phyloP scores from a whole-genome alignment of 2,329 filamentous ascomycete species.

The Fusarium sp. region DNA sequence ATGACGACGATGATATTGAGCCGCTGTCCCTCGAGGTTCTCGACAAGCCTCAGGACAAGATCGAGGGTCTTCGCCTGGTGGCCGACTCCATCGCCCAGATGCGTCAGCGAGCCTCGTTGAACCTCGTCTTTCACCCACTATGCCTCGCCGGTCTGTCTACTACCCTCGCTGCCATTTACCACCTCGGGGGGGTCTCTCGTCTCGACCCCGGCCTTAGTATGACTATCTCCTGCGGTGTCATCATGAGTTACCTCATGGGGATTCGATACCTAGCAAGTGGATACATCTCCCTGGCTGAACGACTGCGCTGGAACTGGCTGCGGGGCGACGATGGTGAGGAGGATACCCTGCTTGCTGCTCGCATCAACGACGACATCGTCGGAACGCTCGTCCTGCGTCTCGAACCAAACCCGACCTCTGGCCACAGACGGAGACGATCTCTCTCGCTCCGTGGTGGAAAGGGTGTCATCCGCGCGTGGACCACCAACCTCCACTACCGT shows the following conservation, averaged over 20 bases:
- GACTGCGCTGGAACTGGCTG: slow-evolving; percentile 72
- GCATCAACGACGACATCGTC: slow-evolving; percentile 76
- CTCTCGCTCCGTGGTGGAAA: slow-evolving; percentile 67
- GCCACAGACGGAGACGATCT: slow-evolving; percentile 51
- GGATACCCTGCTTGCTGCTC: slow-evolving; percentile 74
- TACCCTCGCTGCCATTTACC: slow-evolving; percentile 59
- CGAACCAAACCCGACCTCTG: slow-evolving; percentile 55
- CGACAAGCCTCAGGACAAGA: slow-evolving; percentile 68
- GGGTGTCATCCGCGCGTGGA: slow-evolving; percentile 85
- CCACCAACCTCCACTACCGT: slow-evolving; percentile 76
- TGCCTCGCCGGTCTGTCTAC: slow-evolving; percentile 61
- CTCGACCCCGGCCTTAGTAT: slow-evolving; percentile 67
- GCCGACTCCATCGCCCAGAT: slow-evolving; percentile 88
- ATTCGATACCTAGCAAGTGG: slow-evolving; percentile 70
- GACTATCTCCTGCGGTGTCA: slow-evolving; percentile 69
- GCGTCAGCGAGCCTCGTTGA: slow-evolving; percentile 73
- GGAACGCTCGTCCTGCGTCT: slow-evolving; percentile 78
- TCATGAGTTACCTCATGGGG: slow-evolving; percentile 72
- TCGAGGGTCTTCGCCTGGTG: slow-evolving; percentile 77
- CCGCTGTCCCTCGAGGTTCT: slow-evolving; percentile 73
- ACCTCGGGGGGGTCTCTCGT: slow-evolving; percentile 58
- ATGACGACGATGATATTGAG: slow-evolving; percentile 62
- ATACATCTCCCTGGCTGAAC: slow-evolving; percentile 74
- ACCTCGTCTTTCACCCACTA: slow-evolving; percentile 73
- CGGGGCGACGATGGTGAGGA: slow-evolving; percentile 55